Evolutionary conservation across 2,329 filamentous ascomycete species (phyloP).

Genomic region (Podosphaera fusca): DNA sequence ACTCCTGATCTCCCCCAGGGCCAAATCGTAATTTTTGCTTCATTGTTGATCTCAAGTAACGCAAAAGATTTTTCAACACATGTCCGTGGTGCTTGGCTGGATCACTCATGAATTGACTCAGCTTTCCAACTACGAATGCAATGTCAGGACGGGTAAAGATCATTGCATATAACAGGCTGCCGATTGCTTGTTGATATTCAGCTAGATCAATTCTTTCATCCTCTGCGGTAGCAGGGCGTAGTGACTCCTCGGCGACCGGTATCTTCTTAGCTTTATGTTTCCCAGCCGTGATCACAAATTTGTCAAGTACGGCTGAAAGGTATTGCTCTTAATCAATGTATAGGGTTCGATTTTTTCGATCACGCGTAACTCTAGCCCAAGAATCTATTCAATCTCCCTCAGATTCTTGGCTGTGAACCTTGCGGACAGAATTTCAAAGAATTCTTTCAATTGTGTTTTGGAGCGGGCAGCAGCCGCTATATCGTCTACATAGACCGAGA

Average conservation of each 20-base stretch:
- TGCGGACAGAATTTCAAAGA: neutral
- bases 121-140: neutral
- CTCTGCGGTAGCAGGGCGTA: neutral
- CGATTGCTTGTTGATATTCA: neutral
- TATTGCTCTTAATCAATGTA: neutral
- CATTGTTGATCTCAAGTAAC: neutral
- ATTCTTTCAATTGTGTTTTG: neutral
- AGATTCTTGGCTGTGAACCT: neutral
- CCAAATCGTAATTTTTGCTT: neutral
- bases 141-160: neutral
- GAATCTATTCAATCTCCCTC: constrained; percentile 1
- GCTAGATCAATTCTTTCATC: neutral
- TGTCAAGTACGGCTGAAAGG: neutral
- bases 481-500: constrained; percentile 1
- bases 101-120: neutral
- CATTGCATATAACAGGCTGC: neutral
- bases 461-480: neutral
- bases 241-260: neutral
- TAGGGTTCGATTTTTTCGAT: neutral
- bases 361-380: neutral
- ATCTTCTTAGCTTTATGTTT: neutral
- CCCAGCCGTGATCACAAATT: no score
- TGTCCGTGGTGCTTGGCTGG: neutral
- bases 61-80: neutral
- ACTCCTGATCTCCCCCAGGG: neutral